phyloP scores from a whole-genome alignment of 306 rosid species.

The Hylodesmum podocarpum region DNA sequence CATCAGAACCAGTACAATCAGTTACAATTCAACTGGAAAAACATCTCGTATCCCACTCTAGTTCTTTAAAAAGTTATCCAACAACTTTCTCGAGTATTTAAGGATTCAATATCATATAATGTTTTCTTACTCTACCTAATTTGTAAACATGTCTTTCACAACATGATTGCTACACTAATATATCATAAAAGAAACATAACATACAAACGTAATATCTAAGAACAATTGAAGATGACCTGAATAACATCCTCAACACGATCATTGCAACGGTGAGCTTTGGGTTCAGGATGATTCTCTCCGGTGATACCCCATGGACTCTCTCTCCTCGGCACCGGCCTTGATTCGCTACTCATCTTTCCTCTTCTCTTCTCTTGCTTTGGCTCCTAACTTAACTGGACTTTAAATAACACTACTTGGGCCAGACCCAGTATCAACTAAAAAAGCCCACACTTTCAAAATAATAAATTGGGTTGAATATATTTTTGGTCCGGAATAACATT shows the following conservation, averaged over 20 bases:
- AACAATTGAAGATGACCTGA: no score
- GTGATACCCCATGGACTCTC: constrained; percentile 95
- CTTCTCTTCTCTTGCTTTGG: neutral
- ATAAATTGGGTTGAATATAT: no score
- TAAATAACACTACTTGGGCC: neutral
- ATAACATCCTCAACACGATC: constrained; percentile 88
- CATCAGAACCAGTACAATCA: neutral
- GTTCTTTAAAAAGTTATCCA: neutral
- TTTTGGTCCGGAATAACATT: no score
- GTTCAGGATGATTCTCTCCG: constrained; percentile 75
- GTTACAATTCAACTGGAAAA: neutral
- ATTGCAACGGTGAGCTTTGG: constrained; percentile 93
- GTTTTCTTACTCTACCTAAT: neutral
- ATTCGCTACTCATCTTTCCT: constrained; percentile 55
- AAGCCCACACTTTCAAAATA: neutral
- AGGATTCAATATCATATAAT: neutral
- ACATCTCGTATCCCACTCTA: neutral
- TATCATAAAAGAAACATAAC: no score
- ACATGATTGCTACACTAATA: no score
- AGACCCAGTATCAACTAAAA: neutral
- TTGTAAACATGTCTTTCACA: constrained; percentile 5
- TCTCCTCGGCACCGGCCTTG: constrained; percentile 85
- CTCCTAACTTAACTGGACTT: neutral
- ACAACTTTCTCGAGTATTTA: neutral
- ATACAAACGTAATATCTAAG: no score